A percentile compares a stretch with the other conserved stretches of the same genome.
These are phyloP conservation scores for Castanea mollissima DNA, from an alignment of 306 rosid species.

Conservation along the genomic window DNA sequence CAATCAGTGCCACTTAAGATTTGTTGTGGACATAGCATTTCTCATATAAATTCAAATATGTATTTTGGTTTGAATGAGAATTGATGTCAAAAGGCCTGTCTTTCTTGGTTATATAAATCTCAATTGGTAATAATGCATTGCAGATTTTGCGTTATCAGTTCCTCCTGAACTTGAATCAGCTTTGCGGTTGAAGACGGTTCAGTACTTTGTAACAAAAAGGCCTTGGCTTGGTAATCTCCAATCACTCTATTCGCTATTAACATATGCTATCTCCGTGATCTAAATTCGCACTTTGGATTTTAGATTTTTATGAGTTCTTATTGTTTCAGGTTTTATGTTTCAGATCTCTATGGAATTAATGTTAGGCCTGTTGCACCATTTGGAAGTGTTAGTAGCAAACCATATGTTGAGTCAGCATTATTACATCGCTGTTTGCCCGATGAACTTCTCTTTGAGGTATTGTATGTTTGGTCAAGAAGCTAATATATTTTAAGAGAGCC, in stretches of 20 bases:
- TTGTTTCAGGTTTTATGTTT: conserved; percentile 44
- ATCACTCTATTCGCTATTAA: neutral
- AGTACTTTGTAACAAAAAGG: conserved; percentile 73
- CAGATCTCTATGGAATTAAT: conserved; percentile 92
- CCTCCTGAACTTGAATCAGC: conserved; percentile 77
- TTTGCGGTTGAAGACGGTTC: conserved; percentile 69
- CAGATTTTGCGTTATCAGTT: conserved; percentile 59
- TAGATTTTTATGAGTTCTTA: conserved; percentile 27
- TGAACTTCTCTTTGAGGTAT: conserved; percentile 89
- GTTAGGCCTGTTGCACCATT: conserved; percentile 95
- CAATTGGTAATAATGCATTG: conserved; percentile 11
- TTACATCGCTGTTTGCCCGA: conserved; percentile 79
- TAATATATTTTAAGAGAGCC: neutral
- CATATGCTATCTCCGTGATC: neutral
- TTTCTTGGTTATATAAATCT: neutral
- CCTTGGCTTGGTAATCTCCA: conserved; percentile 89
- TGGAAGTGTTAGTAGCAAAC: conserved; percentile 82
- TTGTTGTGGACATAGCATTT: too few relatives aligned
- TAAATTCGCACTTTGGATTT: neutral
- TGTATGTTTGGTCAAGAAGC: conserved; percentile 4
- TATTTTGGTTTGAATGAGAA: neutral
- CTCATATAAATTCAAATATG: too few relatives aligned
- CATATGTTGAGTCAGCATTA: conserved; percentile 63
- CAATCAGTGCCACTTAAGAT: too few relatives aligned
- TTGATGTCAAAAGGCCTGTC: neutral